These are phyloP conservation scores for Spathaspora passalidarum DNA, from an alignment of 805 yeast species.

Conservation along the genomic window DNA sequence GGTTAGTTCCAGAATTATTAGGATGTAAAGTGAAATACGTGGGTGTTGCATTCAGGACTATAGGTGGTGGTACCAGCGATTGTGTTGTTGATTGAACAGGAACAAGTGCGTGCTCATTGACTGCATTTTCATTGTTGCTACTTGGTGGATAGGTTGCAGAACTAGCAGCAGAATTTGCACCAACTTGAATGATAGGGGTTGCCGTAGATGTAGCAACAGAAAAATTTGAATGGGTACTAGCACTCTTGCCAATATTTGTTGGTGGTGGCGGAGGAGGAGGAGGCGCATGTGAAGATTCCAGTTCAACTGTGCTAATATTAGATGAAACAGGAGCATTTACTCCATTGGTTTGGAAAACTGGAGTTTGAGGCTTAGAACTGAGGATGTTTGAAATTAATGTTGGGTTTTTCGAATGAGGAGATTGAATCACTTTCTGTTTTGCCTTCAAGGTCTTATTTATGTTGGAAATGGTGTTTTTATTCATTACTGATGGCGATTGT, in stretches of 20 bases:
- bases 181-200: background rate
- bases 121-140: background rate
- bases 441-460: conserved; percentile 42
- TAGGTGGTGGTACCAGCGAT: background rate
- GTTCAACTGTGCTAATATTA: background rate
- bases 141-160: conserved; percentile 1
- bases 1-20: conserved; percentile 5
- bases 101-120: background rate
- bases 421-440: conserved; percentile 36
- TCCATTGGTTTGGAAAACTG: background rate
- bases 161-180: background rate
- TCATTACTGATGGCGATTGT: conserved; percentile 13
- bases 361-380: conserved; percentile 12
- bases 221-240: background rate
- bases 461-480: conserved; percentile 33
- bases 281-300: background rate
- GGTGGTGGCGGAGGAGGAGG: background rate
- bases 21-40: conserved; percentile 5
- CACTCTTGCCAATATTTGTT: background rate
- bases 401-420: conserved; percentile 34
- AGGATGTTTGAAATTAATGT: conserved; percentile 33
- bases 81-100: background rate
- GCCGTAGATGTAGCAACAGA: conserved; percentile 5
- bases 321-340: conserved; percentile 3
- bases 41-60: background rate